Base-by-base conservation (phyloP, 2,329 filamentous ascomycete genomes). In the Cercospora zeae-maydis region DNA sequence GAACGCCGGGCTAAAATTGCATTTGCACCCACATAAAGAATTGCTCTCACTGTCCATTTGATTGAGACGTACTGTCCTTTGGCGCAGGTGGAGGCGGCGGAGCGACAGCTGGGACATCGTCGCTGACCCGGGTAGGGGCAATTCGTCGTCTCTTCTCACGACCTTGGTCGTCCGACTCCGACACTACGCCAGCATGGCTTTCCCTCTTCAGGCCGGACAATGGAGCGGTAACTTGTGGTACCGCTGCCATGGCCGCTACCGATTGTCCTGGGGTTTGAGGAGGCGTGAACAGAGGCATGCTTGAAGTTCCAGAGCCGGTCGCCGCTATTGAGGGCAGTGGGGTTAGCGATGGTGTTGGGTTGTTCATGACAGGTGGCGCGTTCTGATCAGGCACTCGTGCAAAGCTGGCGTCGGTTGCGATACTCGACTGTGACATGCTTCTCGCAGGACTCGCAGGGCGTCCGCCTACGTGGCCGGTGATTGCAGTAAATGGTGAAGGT, bases 381-480 rank as follows among this genome's bases (percentile, higher is more conserved):
- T 75, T 75, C 47, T 73, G 72, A 63, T 82, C 79, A 5, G 81
- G 81, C 5, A 78, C 77, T 64, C 78, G 78, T 2, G 72, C 72
- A 59, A 73, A 68, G 67, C 74, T 72, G 59, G 71, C 79, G 66
- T 88, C 86, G 0, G 91, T 93, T 4, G 88, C 85, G 52, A 93
- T 82, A 10, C 91, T 96, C 0, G 91, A 93, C 0, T 89, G 84
- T 4, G 92, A 96, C 73, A 92, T 96, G n/a, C 91, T 93, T 64
- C 92, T 83, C 1, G 92, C 85, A 10, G 92, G 92, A 19, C 91
- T 95, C 1, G 88, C 85, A 3, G 92, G 90, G 24, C 89, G 86
- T 21, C 77, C 68, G 9, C 62, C 61, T 16, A 61, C 45, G 30
- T 63, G 49, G 13, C 63, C 64, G 14, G 69, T 61, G 10, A 58